A percentile compares a stretch with the other conserved stretches of the same genome.
phyloP scores from a whole-genome alignment of 352 stramenopile genomes.

The Phytophthora macrochlamydospora region DNA sequence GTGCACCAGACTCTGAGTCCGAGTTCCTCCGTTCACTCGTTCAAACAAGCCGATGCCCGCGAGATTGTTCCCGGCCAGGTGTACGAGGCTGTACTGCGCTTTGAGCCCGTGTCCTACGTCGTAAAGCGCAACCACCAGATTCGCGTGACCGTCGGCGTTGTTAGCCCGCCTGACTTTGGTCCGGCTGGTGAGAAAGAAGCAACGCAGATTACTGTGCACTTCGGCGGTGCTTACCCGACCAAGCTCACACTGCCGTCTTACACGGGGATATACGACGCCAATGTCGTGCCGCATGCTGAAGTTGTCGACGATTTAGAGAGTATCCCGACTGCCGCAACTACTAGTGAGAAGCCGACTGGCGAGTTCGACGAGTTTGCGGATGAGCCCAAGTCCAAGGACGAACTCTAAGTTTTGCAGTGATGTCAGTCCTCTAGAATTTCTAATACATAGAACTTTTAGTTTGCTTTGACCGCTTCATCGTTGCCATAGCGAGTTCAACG shows the following conservation, averaged over 20 bases:
- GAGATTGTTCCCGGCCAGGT: conserved; percentile 67
- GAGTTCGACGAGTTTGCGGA: conserved; percentile 61
- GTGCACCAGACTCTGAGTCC: conserved; percentile 66
- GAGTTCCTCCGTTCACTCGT: conserved; percentile 73
- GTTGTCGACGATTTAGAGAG: conserved; percentile 32
- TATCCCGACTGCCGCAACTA: conserved; percentile 22
- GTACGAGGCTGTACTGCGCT: conserved; percentile 81
- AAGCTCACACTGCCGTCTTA: conserved; percentile 72
- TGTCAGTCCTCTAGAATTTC: conserved; percentile 7
- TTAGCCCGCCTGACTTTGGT: conserved; percentile 62
- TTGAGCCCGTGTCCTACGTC: conserved; percentile 78
- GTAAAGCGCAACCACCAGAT: conserved; percentile 81
- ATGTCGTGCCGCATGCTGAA: conserved; percentile 54
- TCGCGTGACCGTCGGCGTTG: conserved; percentile 71
- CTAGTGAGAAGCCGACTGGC: conserved; percentile 14
- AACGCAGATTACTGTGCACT: conserved; percentile 77
- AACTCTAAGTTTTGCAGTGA: conserved; percentile 43
- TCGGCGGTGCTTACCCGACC: conserved; percentile 68
- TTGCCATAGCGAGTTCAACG: neutral
- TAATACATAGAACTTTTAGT: conserved; percentile 27
- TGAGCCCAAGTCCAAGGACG: conserved; percentile 49
- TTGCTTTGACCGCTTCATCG: neutral
- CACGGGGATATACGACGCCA: conserved; percentile 62
- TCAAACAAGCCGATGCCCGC: conserved; percentile 58
- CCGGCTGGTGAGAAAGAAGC: conserved; percentile 50